phyloP scores from a whole-genome alignment of 306 rosid genomes.

The Psophocarpus tetragonolobus region DNA sequence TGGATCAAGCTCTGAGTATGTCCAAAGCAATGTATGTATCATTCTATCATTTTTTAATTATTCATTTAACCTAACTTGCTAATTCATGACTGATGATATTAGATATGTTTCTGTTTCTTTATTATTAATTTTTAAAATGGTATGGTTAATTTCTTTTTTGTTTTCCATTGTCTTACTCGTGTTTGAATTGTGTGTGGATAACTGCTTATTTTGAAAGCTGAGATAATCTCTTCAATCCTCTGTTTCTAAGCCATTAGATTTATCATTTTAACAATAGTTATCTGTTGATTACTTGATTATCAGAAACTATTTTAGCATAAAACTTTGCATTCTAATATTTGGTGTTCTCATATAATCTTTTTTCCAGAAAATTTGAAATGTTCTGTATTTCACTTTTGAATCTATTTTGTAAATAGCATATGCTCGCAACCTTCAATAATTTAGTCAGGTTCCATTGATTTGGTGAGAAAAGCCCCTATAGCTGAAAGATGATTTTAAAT shows the following conservation, averaged over 20 bases:
- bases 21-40: slow-evolving; percentile 94
- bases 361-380: background rate
- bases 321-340: background rate
- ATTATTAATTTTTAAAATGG: background rate
- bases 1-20: slow-evolving; percentile 97
- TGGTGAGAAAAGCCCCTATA: background rate
- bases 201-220: background rate
- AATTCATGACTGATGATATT: slow-evolving; percentile 35
- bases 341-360: background rate
- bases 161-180: background rate
- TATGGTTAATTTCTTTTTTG: background rate
- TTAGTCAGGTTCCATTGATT: background rate
- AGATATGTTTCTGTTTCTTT: background rate
- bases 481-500: background rate
- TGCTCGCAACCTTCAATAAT: background rate
- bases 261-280: background rate
- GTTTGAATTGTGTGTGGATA: background rate
- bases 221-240: background rate
- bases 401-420: slow-evolving; percentile 12
- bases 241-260: slow-evolving; percentile 5
- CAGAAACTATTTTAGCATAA: background rate
- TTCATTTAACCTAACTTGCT: slow-evolving; percentile 10
- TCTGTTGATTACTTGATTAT: slow-evolving; percentile 10
- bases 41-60: background rate
- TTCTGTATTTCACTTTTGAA: background rate